Evolutionary conservation across 1,139 yeast species (phyloP).

Genomic region (Taiozyma sp.): DNA sequence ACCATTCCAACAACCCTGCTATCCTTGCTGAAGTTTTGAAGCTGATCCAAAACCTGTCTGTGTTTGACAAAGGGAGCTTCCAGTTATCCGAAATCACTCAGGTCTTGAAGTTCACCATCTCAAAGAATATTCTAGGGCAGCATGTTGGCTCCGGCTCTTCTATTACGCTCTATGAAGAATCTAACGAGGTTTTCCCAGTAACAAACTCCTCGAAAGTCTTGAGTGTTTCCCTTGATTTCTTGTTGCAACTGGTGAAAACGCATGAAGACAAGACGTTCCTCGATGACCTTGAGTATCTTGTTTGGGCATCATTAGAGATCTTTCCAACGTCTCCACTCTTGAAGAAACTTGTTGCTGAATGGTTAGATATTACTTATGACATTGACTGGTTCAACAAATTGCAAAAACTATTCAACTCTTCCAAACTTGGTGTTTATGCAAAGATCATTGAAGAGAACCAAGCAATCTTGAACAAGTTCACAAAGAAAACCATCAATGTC

Average conservation of each 20-base stretch:
- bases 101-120: conserved; percentile 12
- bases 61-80: conserved; percentile 14
- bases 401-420: conserved; percentile 30
- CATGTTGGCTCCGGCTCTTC: conserved; percentile 17
- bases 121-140: conserved; percentile 8
- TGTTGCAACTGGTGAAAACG: conserved; percentile 34
- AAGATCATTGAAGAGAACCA: conserved; percentile 17
- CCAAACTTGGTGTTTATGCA: conserved; percentile 29
- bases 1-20: conserved; percentile 21
- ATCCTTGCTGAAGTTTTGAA: conserved; percentile 29
- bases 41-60: conserved; percentile 24
- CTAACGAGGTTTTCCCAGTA: conserved; percentile 31
- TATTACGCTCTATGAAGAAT: conserved; percentile 27
- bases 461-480: conserved; percentile 19
- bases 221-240: conserved; percentile 30
- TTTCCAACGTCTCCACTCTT: conserved; percentile 27
- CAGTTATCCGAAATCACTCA: conserved; percentile 4
- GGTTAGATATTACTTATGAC: conserved; percentile 30
- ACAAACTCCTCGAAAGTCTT: conserved; percentile 32
- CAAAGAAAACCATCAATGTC: conserved; percentile 19
- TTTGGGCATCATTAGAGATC: conserved; percentile 41
- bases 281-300: conserved; percentile 28
- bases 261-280: conserved; percentile 27
- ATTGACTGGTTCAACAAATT: conserved; percentile 35
- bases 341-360: conserved; percentile 24